Evolutionary conservation across 75 land plant genomes (phyloP).

Genomic region (Cupressus sempervirens): DNA sequence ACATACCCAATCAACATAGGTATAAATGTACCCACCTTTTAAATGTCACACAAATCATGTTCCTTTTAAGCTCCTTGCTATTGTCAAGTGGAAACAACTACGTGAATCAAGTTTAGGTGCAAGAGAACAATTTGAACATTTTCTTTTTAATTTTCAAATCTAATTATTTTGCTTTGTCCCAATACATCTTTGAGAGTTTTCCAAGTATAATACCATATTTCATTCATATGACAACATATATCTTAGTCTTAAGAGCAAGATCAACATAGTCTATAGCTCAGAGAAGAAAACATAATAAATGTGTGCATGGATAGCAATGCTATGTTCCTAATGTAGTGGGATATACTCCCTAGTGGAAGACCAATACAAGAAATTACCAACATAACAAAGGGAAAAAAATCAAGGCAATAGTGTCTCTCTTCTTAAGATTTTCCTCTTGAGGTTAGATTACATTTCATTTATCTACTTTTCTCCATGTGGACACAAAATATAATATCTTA

Average conservation of each 20-base stretch:
- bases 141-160: not conserved
- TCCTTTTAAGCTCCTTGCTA: no score
- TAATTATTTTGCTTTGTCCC: not conserved
- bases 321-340: constrained; percentile 56
- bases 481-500: not conserved
- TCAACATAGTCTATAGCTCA: not conserved
- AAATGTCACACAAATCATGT: no score
- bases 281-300: not conserved
- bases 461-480: not conserved
- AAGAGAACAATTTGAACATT: not conserved
- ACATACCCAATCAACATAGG: no score
- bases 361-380: constrained; percentile 49
- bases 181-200: not conserved
- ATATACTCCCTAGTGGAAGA: constrained; percentile 57
- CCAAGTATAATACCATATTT: not conserved
- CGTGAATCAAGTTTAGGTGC: not conserved
- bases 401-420: constrained; percentile 71
- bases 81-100: not conserved
- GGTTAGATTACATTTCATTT: not conserved
- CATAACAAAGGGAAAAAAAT: constrained; percentile 76
- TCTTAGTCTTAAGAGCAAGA: not conserved
- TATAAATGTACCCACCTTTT: not conserved
- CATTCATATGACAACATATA: not conserved
- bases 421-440: constrained; percentile 14
- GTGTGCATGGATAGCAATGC: not conserved